Evolutionary conservation across 2,329 filamentous ascomycete species (phyloP).

Genomic region (Aureobasidium sp.): DNA sequence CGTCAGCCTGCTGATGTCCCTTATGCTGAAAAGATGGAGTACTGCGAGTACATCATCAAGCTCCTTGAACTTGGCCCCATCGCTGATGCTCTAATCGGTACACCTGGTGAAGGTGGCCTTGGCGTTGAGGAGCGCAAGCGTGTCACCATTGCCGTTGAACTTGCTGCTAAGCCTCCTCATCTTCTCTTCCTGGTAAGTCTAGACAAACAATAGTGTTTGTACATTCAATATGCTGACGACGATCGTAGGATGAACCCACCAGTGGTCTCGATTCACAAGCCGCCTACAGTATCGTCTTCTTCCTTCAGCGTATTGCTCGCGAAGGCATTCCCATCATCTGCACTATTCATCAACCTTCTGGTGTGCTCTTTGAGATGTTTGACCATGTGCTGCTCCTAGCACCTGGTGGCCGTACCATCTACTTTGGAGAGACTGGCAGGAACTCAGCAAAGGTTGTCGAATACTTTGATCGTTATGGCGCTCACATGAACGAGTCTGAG

Average conservation of each 20-base stretch:
- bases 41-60: conserved; percentile 59
- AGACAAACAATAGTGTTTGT: no score
- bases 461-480: conserved; percentile 60
- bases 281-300: conserved; percentile 56
- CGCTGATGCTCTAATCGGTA: conserved; percentile 63
- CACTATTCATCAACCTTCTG: conserved; percentile 53
- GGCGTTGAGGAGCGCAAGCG: conserved; percentile 58
- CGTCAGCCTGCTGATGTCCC: conserved; percentile 50
- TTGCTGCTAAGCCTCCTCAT: conserved; percentile 44
- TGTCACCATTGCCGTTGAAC: conserved; percentile 48
- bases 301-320: conserved; percentile 54
- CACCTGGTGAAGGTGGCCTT: conserved; percentile 52
- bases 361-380: conserved; percentile 44
- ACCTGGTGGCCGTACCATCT: conserved; percentile 39
- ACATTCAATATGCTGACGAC: no score
- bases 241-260: conserved; percentile 44
- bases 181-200: conserved; percentile 47
- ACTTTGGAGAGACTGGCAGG: conserved; percentile 41
- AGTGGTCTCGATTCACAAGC: conserved; percentile 57
- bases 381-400: conserved; percentile 38
- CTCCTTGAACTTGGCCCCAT: conserved; percentile 61
- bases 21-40: conserved; percentile 54
- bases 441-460: conserved; percentile 35
- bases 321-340: conserved; percentile 39
- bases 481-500: conserved; percentile 52